These are phyloP conservation scores for Mortierella sp. DNA, from an alignment of 371 early-diverging fungal species.

Conservation along the genomic window DNA sequence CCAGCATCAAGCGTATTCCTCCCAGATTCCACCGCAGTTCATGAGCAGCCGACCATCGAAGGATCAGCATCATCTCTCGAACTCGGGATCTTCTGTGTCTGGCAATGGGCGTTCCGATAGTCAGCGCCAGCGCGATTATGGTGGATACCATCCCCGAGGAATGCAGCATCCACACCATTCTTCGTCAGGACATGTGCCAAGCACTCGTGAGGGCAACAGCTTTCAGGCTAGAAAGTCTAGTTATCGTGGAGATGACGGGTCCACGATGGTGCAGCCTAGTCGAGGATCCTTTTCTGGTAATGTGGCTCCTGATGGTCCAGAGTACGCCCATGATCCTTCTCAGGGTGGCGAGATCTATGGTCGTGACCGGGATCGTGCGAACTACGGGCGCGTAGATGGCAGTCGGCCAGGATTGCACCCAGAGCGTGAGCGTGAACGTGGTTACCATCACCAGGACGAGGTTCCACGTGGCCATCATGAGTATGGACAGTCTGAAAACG, in stretches of 20 bases:
- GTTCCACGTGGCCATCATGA: slow-evolving; percentile 19
- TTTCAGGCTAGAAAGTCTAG: slow-evolving; percentile 32
- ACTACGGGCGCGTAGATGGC: slow-evolving; percentile 5
- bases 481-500: slow-evolving; percentile 24
- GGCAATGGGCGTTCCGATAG: slow-evolving; percentile 12
- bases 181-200: slow-evolving; percentile 20
- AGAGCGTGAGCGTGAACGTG: slow-evolving; percentile 21
- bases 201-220: slow-evolving; percentile 34
- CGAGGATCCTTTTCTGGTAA: slow-evolving; percentile 5
- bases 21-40: slow-evolving; percentile 33
- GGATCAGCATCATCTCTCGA: slow-evolving; percentile 14
- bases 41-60: slow-evolving; percentile 26
- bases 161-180: slow-evolving; percentile 7
- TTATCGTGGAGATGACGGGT: slow-evolving; percentile 25
- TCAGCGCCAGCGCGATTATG: slow-evolving; percentile 27
- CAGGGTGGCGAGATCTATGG: slow-evolving; percentile 11
- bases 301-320: slow-evolving; percentile 14
- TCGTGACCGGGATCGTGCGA: slow-evolving; percentile 16
- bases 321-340: slow-evolving; percentile 17
- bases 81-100: neutral
- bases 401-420: slow-evolving; percentile 12
- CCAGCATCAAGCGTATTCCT: slow-evolving; percentile 24
- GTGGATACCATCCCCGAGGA: slow-evolving; percentile 13
- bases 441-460: slow-evolving; percentile 23
- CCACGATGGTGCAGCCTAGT: slow-evolving; percentile 4